Percentiles rank a stretch among this genome's conserved stretches.
phyloP scores from a whole-genome alignment of 805 yeast species.

The Candida pseudoglaebosa region DNA sequence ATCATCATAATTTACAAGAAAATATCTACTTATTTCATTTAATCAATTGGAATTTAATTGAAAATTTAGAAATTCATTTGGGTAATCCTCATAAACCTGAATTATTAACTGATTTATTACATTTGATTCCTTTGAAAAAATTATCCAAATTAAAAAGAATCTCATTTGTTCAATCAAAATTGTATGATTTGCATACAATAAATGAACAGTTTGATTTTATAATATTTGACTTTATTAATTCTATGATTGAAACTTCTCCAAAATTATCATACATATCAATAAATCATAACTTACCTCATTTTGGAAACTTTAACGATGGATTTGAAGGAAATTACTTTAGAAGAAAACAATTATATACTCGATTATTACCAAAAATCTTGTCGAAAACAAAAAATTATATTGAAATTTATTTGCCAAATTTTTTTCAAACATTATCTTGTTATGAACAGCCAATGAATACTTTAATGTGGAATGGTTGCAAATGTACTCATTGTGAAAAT shows the following conservation, averaged over 20 bases:
- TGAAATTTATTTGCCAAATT: constrained; percentile 52
- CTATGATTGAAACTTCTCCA: constrained; percentile 12
- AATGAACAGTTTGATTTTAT: constrained; percentile 45
- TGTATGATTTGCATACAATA: constrained; percentile 22
- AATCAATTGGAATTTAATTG: constrained; percentile 18
- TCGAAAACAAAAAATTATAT: constrained; percentile 23
- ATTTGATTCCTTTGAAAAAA: constrained; percentile 27
- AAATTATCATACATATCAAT: constrained; percentile 43
- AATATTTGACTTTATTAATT: constrained; percentile 32
- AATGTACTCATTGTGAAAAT: constrained; percentile 52
- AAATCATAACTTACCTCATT: constrained; percentile 55
- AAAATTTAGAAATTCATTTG: constrained; percentile 46
- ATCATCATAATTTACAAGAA: constrained; percentile 11
- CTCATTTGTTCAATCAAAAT: constrained; percentile 31
- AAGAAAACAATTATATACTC: constrained; percentile 49
- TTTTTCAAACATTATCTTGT: constrained; percentile 56
- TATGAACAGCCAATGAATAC: constrained; percentile 71
- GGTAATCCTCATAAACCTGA: constrained; percentile 45
- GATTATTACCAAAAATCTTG: constrained; percentile 41
- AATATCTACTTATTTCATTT: constrained; percentile 11
- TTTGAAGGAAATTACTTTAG: constrained; percentile 71
- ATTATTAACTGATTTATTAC: constrained; percentile 43
- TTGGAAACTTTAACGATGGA: constrained; percentile 58
- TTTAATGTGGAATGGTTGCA: constrained; percentile 75
- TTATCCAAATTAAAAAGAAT: constrained; percentile 30